These are phyloP conservation scores for Zoysia matrella DNA, from an alignment of 202 grass and related monocot species.

Conservation along the genomic window DNA sequence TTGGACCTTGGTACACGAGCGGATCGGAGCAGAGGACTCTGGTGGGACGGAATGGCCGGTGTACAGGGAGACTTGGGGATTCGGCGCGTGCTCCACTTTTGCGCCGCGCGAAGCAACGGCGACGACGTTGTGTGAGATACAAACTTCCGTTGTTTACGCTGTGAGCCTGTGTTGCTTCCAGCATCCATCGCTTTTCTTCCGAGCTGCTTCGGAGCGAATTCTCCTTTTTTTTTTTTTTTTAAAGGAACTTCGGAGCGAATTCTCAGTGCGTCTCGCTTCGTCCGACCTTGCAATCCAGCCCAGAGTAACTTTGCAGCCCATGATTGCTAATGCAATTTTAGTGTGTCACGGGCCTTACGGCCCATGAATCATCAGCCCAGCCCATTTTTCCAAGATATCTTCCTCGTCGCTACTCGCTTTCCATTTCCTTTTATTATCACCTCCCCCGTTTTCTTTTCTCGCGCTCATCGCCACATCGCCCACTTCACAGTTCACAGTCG, in stretches of 20 bases:
- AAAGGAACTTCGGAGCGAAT: too few species aligned
- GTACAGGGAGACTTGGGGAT: background rate
- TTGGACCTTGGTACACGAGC: background rate
- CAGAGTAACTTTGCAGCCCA: background rate
- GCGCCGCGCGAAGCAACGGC: conserved; percentile 37
- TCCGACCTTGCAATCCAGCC: too few species aligned
- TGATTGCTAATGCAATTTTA: background rate
- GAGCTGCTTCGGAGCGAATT: too few species aligned
- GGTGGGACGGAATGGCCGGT: background rate
- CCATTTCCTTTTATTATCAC: background rate
- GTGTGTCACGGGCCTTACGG: background rate
- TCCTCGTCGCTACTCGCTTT: too few species aligned
- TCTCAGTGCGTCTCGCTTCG: too few species aligned
- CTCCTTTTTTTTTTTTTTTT: too few species aligned
- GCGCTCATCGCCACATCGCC: conserved; percentile 22
- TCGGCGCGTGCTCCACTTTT: conserved; percentile 15
- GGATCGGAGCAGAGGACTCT: background rate
- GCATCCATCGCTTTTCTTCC: too few species aligned
- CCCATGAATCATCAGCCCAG: background rate
- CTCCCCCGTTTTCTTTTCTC: background rate
- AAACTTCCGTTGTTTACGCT: conserved; percentile 35
- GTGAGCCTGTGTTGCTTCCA: too few species aligned
- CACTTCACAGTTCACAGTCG: background rate
- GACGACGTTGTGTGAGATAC: conserved; percentile 40
- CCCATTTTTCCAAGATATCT: conserved; percentile 19